These are phyloP conservation scores for Limtongia smithiae DNA, from an alignment of 805 yeast genomes.

Conservation along the genomic window DNA sequence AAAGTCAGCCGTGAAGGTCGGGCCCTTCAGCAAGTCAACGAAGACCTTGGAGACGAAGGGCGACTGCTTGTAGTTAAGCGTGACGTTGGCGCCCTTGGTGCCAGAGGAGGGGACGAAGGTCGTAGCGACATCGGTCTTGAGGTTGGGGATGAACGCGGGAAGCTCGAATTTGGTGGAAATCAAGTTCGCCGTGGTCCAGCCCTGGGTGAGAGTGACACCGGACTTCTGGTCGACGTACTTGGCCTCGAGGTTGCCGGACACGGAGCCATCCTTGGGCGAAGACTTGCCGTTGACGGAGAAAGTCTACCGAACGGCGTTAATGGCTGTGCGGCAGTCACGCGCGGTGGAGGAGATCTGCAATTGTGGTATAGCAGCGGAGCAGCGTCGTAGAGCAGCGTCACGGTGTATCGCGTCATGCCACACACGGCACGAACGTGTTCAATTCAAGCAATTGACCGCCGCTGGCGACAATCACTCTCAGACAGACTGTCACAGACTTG, in stretches of 20 bases:
- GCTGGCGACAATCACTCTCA: too few species aligned
- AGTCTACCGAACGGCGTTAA: slow-evolving; percentile 33
- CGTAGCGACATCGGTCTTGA: slow-evolving; percentile 88
- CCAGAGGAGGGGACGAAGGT: slow-evolving; percentile 77
- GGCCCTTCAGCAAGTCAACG: slow-evolving; percentile 93
- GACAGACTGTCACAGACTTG: too few species aligned
- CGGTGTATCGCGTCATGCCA: too few species aligned
- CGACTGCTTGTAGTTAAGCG: slow-evolving; percentile 87
- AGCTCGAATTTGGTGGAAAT: slow-evolving; percentile 91
- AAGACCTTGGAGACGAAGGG: slow-evolving; percentile 91
- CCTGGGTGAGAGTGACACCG: slow-evolving; percentile 92
- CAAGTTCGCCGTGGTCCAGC: slow-evolving; percentile 93
- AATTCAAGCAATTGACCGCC: too few species aligned
- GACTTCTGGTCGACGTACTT: slow-evolving; percentile 88
- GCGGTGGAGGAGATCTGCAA: not conserved
- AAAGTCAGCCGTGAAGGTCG: slow-evolving; percentile 90
- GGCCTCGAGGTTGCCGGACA: slow-evolving; percentile 86
- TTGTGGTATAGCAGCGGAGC: too few species aligned
- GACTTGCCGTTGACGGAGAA: slow-evolving; percentile 92
- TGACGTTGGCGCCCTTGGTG: slow-evolving; percentile 81
- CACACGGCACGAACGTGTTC: too few species aligned
- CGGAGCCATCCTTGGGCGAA: slow-evolving; percentile 69
- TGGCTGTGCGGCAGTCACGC: not conserved
- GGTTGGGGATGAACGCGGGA: slow-evolving; percentile 84
- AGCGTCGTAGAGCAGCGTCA: too few species aligned